Evolutionary conservation across 2,329 filamentous ascomycete species (phyloP).

Genomic region (Diplodia corticola): DNA sequence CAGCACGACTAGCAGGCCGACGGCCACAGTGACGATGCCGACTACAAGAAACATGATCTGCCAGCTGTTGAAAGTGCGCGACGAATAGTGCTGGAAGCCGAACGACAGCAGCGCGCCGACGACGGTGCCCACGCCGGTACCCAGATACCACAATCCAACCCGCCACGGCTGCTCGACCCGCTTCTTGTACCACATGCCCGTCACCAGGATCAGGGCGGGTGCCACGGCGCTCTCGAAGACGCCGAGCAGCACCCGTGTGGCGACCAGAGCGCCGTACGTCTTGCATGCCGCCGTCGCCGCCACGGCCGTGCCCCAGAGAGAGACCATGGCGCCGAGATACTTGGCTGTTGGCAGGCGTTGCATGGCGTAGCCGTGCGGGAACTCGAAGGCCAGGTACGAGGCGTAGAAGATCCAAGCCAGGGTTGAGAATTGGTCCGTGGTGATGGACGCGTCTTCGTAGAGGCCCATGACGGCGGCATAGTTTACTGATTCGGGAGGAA

Average conservation of each 20-base stretch:
- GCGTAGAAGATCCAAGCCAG: conserved; percentile 41
- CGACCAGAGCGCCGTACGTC: conserved; percentile 52
- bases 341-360: conserved; percentile 56
- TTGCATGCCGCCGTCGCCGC: conserved; percentile 52
- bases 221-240: conserved; percentile 57
- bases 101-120: conserved; percentile 37
- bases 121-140: conserved; percentile 57
- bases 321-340: conserved; percentile 49
- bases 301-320: conserved; percentile 52
- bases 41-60: conserved; percentile 38
- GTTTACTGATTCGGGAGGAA: conserved; percentile 33
- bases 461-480: conserved; percentile 47
- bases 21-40: conserved; percentile 32
- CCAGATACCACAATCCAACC: conserved; percentile 67
- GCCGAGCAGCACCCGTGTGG: conserved; percentile 54
- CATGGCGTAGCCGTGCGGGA: conserved; percentile 51
- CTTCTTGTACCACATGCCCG: conserved; percentile 57
- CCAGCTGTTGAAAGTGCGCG: conserved; percentile 30
- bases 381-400: conserved; percentile 41
- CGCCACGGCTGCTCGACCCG: conserved; percentile 60
- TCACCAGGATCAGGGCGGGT: conserved; percentile 57
- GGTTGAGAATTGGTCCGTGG: conserved; percentile 39
- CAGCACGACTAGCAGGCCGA: conserved; percentile 36
- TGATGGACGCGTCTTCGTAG: conserved; percentile 38
- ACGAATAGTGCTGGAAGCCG: conserved; percentile 37